A percentile compares a stretch with the other conserved stretches of the same genome.
Evolutionary conservation across 345 rosid species (phyloP).

Genomic region (Dovyalis caffra): DNA sequence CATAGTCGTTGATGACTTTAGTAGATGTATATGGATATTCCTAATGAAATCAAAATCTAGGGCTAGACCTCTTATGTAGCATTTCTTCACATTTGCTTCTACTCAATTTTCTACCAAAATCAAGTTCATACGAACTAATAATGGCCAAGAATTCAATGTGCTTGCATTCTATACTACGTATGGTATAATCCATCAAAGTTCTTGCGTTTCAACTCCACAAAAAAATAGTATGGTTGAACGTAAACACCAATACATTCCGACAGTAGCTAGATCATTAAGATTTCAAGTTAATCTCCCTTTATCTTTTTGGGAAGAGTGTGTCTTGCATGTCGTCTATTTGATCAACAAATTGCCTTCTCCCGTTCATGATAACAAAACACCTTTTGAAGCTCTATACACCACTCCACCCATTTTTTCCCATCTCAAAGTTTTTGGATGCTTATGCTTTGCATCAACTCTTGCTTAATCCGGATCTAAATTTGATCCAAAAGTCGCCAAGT

Average conservation of each 20-base stretch:
- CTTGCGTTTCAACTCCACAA: too few relatives aligned
- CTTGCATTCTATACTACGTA: neutral
- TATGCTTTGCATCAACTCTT: too few relatives aligned
- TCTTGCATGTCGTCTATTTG: neutral
- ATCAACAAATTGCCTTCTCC: neutral
- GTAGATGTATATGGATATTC: neutral
- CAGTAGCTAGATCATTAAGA: too few relatives aligned
- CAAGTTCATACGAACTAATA: neutral
- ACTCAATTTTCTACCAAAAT: neutral
- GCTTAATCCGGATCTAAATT: neutral
- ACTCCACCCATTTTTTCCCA: too few relatives aligned
- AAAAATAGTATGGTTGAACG: too few relatives aligned
- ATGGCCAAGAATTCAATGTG: neutral
- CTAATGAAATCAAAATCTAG: neutral
- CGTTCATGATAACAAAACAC: neutral
- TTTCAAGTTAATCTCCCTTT: too few relatives aligned
- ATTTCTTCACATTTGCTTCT: neutral
- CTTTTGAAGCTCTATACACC: neutral
- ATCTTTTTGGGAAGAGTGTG: too few relatives aligned
- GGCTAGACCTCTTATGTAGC: neutral
- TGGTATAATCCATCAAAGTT: neutral
- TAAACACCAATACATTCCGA: too few relatives aligned
- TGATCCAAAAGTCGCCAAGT: neutral
- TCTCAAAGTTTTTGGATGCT: neutral
- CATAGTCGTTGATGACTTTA: neutral